These are phyloP conservation scores for Aspergillus sp. DNA, from an alignment of 2,329 filamentous ascomycete genomes.

Conservation along the genomic window DNA sequence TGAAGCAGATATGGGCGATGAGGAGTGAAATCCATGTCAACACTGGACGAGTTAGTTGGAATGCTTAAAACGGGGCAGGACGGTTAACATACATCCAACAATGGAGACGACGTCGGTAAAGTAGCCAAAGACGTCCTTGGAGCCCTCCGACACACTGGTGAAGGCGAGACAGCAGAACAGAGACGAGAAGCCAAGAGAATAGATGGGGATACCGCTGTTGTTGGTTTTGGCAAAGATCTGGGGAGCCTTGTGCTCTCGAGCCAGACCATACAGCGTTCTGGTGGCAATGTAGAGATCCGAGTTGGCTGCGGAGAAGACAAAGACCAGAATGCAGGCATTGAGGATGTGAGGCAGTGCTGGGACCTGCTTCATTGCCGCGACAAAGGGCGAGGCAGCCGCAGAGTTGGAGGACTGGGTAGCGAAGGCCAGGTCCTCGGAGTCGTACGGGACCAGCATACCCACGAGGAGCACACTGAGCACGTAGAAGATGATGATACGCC, in stretches of 20 bases:
- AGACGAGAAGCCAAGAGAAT: constrained; percentile 60
- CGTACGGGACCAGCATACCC: constrained; percentile 74
- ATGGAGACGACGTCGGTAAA: constrained; percentile 35
- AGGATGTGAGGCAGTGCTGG: constrained; percentile 1
- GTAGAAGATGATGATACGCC: constrained; percentile 80
- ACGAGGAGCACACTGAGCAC: constrained; percentile 70
- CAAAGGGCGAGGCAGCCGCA: constrained; percentile 68
- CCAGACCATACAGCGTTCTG: constrained; percentile 70
- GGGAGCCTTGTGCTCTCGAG: constrained; percentile 68
- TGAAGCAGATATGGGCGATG: constrained; percentile 66
- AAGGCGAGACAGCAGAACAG: constrained; percentile 65
- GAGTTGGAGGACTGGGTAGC: constrained; percentile 42
- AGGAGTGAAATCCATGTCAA: constrained; percentile 70
- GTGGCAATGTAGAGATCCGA: constrained; percentile 71
- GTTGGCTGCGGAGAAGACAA: background rate
- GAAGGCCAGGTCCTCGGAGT: constrained; percentile 60
- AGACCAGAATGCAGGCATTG: background rate
- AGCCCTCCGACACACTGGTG: constrained; percentile 60
- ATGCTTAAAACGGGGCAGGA: background rate
- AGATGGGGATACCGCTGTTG: constrained; percentile 66
- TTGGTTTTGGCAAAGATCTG: constrained; percentile 66
- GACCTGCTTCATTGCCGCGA: background rate
- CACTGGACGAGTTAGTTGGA: constrained; percentile 34
- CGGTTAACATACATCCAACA: background rate
- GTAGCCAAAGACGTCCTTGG: constrained; percentile 54